These are phyloP conservation scores for Verticillium isaacii DNA, from an alignment of 2,329 filamentous ascomycete genomes.

Conservation along the genomic window DNA sequence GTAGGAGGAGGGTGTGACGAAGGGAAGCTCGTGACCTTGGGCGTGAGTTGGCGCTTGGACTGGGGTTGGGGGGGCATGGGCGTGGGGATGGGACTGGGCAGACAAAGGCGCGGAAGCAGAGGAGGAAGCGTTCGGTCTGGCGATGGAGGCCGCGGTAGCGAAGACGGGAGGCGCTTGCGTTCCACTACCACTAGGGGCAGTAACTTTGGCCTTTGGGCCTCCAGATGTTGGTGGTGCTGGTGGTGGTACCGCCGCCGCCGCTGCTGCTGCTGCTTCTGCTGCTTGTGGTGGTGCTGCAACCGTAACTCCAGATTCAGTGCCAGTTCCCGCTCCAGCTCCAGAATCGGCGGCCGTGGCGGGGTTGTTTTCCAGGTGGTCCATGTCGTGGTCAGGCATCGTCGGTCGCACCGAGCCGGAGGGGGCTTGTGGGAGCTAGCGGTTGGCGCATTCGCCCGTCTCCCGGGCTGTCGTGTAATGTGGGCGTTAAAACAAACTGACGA, in stretches of 20 bases:
- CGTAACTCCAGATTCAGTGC: background rate
- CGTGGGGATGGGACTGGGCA: background rate
- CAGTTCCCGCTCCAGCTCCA: background rate
- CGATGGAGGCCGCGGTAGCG: conserved; percentile 15
- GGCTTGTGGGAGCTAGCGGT: conserved; percentile 3
- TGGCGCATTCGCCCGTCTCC: conserved; percentile 1
- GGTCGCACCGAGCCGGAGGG: conserved; percentile 3
- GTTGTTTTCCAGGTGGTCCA: background rate
- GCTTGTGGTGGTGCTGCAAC: background rate
- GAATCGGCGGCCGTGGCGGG: background rate
- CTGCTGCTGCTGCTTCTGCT: background rate
- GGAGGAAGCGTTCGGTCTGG: conserved; percentile 9
- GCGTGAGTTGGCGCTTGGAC: conserved; percentile 15
- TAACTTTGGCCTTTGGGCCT: background rate
- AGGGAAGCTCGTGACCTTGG: conserved; percentile 44
- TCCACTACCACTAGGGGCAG: conserved; percentile 6
- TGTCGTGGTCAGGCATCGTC: conserved; percentile 2
- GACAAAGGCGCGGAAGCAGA: background rate
- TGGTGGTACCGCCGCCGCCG: background rate
- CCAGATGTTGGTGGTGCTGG: conserved; percentile 8
- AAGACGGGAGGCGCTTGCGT: conserved; percentile 11
- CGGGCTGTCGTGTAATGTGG: background rate
- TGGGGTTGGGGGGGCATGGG: conserved; percentile 2
- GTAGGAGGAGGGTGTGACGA: conserved; percentile 58
- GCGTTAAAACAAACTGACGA: background rate